Evolutionary conservation across 2,329 filamentous ascomycete genomes (phyloP).

Genomic region (Rugonectria rugulosa): DNA sequence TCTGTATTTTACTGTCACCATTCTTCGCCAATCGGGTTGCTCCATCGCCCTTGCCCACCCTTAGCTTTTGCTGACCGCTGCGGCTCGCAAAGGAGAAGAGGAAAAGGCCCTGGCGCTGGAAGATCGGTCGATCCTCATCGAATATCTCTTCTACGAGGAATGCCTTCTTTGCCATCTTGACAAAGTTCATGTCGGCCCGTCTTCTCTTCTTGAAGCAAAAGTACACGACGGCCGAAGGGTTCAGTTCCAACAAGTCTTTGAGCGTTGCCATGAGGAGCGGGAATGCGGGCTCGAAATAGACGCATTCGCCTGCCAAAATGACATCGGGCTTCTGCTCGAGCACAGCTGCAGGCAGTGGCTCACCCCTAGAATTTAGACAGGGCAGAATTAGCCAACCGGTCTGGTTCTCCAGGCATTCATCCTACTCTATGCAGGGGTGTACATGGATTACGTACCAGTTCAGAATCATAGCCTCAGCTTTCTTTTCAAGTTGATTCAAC

Average conservation of each 20-base stretch:
- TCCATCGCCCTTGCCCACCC: conserved; percentile 23
- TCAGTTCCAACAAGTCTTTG: conserved; percentile 75
- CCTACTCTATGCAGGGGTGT: neutral
- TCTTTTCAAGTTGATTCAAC: conserved; percentile 75
- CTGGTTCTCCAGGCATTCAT: conserved; percentile 11
- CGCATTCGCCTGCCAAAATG: conserved; percentile 94
- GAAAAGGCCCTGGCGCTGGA: conserved; percentile 66
- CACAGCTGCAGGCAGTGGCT: conserved; percentile 62
- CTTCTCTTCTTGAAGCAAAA: conserved; percentile 97
- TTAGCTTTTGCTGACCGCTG: conserved; percentile 37
- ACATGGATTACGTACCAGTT: conserved; percentile 69
- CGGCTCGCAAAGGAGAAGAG: conserved; percentile 63
- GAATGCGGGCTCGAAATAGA: conserved; percentile 97
- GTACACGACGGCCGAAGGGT: conserved; percentile 68
- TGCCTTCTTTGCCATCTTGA: conserved; percentile 73
- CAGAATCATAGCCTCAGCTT: conserved; percentile 73
- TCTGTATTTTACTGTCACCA: conserved; percentile 26
- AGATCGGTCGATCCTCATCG: conserved; percentile 66
- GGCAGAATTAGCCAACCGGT: conserved; percentile 30
- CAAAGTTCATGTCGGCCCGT: conserved; percentile 78
- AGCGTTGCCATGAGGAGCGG: conserved; percentile 84
- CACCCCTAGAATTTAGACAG: conserved; percentile 57
- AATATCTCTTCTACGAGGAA: conserved; percentile 69
- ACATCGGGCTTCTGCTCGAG: conserved; percentile 72
- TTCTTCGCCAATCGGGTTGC: conserved; percentile 27